Base-by-base conservation (phyloP, 1,284 basidiomycete species). In the Heterobasidion parviporum region DNA sequence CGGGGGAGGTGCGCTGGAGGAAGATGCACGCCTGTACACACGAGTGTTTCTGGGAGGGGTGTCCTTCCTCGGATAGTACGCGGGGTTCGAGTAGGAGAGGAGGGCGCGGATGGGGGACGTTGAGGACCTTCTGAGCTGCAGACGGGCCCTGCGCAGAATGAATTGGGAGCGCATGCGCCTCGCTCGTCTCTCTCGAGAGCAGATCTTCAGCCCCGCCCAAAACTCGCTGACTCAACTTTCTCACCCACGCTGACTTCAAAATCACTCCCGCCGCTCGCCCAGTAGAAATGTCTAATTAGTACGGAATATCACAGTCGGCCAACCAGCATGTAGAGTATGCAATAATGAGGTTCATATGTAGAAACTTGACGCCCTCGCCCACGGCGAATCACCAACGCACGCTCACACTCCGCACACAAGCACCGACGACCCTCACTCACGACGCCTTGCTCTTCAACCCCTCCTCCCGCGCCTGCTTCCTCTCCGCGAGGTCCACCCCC, bases 401-500 rank as follows among this genome's bases (percentile, higher is more conserved):
- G 26, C 26, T 26, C 26, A 26, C 26, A 26, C 26, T 26, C 26
- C 26, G 26, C 26, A 26, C 26, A 26, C 48, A 49, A 52, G 36
- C 38, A 20, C 16, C 34, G 41, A 47, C 59, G 41, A 57, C 64
- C 53, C 20, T 10, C 32, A 47, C 47, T 62, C 52, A 61, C 45
- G 52, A 45, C 12, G 43, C 43, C 56, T 61, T 61, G 8, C 35
- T 48, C 53, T 20, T 53, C 53, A 62, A 65, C 62, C 69, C 68
- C 57, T 73, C 81, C 60, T 81, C 77, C 56, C 89, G 74, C 35
- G 81, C 87, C 60, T 81, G 79, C 54, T 85, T 85, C 63, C 93
- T 76, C 70, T 94, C 92, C 48, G 87, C 88, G 53, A 95, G 73
- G 67, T 95, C 92, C 10, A 95, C 88, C 5, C 93, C 92, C 20